Evolutionary conservation across 306 rosid species (phyloP), one percentile per base, ranked within the genome.

Genomic region (Adenanthera pavonina): DNA sequence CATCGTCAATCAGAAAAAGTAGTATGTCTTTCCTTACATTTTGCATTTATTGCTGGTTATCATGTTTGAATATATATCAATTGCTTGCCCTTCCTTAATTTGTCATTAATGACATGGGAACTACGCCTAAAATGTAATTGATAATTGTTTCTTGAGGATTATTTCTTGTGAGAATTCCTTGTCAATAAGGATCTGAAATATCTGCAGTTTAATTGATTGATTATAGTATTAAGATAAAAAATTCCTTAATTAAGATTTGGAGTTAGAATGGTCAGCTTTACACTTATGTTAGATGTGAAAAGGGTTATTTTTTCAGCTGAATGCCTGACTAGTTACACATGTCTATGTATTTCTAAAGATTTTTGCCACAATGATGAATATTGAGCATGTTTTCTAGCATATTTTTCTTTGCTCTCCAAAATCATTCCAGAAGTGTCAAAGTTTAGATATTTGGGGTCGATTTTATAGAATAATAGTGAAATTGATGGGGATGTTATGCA

Each of bases 121-220:
- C 30, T 25, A 25, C 30, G 30, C 30, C 30, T 25, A 25, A 43
- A 69, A 44, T 19, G n/a, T 13, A 43, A 43, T 3, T n/a, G 47
- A 5, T 69, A 44, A 41, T 46, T 46, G 30, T 41, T 69, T 19
- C 20, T 69, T 5, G 19, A 69, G 35, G 17, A 43, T 40, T 40
- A 3, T 66, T 68, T 68, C 56, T 30, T 20, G 34, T 25, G 41
- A 38, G 41, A 33, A 13, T 14, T 71, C 43, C 2, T 71, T 51
- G 41, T 71, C 6, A 25, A 41, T 46, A 15, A 7, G 76, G 44
- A 35, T 71, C 60, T 71, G 56, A 71, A 69, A 46, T 19, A 46
- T 70, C 54, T 71, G 56, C 11, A 48, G 44, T 71, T 30, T 71
- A 71, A 48, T 30, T 48, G 54, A 71, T 48, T 71, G 59, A 71